Conservation (phyloP, 768 basidiomycete genomes). For the Punctularia strigosozonata region DNA sequence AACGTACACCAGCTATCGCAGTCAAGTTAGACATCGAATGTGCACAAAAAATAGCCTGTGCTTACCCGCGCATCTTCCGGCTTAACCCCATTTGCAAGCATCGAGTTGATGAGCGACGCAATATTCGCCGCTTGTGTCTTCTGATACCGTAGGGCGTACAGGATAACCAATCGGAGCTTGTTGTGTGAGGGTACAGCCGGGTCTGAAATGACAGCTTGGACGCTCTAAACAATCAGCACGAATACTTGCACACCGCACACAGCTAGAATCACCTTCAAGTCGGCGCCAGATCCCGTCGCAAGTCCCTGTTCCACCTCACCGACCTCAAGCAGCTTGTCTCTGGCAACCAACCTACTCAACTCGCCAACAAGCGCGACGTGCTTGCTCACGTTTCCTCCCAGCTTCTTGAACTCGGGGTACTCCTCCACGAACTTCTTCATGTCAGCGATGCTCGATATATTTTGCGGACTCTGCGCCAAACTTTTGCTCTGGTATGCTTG, state of each 20-base stretch:
- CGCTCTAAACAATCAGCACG: slow-evolving; percentile 58
- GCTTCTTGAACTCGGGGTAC: slow-evolving; percentile 92
- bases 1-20: slow-evolving; percentile 75
- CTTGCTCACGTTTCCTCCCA: slow-evolving; percentile 97
- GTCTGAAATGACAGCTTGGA: slow-evolving; percentile 69
- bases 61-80: slow-evolving; percentile 65
- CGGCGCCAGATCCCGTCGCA: slow-evolving; percentile 83
- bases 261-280: slow-evolving; percentile 50
- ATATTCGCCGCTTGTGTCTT: slow-evolving; percentile 79
- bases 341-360: slow-evolving; percentile 78
- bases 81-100: slow-evolving; percentile 65
- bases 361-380: slow-evolving; percentile 97
- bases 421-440: slow-evolving; percentile 99
- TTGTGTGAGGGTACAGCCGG: slow-evolving; percentile 58
- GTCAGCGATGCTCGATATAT: slow-evolving; percentile 88
- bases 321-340: slow-evolving; percentile 77
- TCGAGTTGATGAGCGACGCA: slow-evolving; percentile 59
- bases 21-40: background rate
- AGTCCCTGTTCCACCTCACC: slow-evolving; percentile 96
- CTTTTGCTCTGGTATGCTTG: slow-evolving; percentile 84
- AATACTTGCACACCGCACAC: background rate
- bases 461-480: slow-evolving; percentile 58
- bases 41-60: background rate
- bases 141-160: slow-evolving; percentile 92
- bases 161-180: slow-evolving; percentile 82